Evolutionary conservation across 192 early-diverging fungal genomes (phyloP).

Genomic region (Coemansia asiatica): DNA sequence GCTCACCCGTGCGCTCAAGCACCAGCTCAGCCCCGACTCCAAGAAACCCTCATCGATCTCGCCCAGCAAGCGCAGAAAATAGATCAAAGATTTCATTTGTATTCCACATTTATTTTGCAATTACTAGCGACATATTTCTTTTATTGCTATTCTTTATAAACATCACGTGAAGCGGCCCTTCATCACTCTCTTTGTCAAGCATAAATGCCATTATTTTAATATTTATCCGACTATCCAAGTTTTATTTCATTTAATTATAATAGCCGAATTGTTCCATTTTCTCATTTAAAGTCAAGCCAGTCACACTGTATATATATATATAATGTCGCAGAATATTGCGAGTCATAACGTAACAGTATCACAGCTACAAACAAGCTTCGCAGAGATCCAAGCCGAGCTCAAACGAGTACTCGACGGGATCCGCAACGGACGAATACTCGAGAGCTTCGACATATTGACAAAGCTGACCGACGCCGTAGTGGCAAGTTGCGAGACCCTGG

Average conservation of each 20-base stretch:
- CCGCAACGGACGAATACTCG: conserved; percentile 59
- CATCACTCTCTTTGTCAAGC: too few relatives aligned
- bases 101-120: background rate
- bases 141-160: too few relatives aligned
- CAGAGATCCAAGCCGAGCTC: conserved; percentile 63
- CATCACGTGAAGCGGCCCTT: too few relatives aligned
- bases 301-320: conserved; percentile 6
- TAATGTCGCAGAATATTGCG: conserved; percentile 7
- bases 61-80: conserved; percentile 8
- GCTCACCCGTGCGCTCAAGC: conserved; percentile 21
- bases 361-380: conserved; percentile 49
- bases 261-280: too few relatives aligned
- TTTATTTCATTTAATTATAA: too few relatives aligned
- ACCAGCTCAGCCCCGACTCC: conserved; percentile 21
- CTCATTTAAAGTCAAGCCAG: too few relatives aligned
- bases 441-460: conserved; percentile 71
- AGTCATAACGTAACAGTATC: conserved; percentile 27
- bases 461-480: conserved; percentile 65
- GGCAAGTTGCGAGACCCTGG: conserved; percentile 66
- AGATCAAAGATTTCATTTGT: background rate
- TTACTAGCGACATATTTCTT: background rate
- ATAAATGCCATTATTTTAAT: background rate
- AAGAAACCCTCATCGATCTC: background rate
- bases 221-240: too few relatives aligned
- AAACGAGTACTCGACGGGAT: conserved; percentile 67